A percentile compares a stretch with the other conserved stretches of the same genome.
Conservation (phyloP, 768 basidiomycete species). For the Agaricus bisporus region DNA sequence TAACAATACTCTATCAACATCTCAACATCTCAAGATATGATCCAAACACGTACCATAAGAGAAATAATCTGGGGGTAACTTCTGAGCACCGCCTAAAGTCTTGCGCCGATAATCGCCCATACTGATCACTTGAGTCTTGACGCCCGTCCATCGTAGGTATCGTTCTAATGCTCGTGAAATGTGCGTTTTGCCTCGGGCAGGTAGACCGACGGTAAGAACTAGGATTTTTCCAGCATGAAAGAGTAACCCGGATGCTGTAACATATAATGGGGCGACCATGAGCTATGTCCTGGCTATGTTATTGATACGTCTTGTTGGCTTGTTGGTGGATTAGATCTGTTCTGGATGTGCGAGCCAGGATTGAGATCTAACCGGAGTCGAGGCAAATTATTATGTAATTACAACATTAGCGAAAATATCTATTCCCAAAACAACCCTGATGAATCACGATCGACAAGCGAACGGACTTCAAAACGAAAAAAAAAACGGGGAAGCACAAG, state of each 20-base stretch:
- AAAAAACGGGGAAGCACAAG: constrained; percentile 5
- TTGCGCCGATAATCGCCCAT: constrained; percentile 93
- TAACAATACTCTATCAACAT: not conserved
- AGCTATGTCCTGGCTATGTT: not conserved
- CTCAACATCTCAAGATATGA: not conserved
- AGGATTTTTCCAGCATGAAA: constrained; percentile 96
- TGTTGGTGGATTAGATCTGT: too few species aligned
- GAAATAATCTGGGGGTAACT: constrained; percentile 91
- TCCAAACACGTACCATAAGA: constrained; percentile 48
- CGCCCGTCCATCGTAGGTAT: constrained; percentile 97
- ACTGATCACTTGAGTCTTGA: constrained; percentile 92
- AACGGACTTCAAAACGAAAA: not conserved
- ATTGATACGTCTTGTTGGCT: too few species aligned
- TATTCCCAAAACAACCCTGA: constrained; percentile 3
- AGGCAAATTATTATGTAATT: constrained; percentile 4
- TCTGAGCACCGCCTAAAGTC: constrained; percentile 81
- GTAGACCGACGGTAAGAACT: constrained; percentile 87
- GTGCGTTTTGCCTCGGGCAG: constrained; percentile 95
- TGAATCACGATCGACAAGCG: not conserved
- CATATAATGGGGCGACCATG: constrained; percentile 96
- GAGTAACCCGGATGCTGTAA: constrained; percentile 80
- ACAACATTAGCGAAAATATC: not conserved
- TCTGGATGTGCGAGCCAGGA: too few species aligned
- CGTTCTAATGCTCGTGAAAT: constrained; percentile 92
- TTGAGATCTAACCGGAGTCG: not conserved